Conservation (phyloP, 768 basidiomycete genomes). For the Suillus subluteus region DNA sequence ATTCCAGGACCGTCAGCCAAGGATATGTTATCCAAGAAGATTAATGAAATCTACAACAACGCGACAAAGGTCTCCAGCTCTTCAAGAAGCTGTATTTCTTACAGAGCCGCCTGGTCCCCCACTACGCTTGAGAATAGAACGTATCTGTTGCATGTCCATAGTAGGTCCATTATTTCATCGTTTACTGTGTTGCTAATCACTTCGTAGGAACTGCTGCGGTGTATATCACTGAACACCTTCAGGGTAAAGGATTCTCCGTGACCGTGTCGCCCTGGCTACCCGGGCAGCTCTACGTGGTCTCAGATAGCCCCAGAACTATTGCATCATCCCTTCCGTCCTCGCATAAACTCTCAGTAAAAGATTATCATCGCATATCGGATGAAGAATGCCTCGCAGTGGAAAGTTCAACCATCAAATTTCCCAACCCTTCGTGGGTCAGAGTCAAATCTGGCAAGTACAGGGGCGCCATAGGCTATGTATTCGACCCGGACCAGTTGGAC, state of each 20-base stretch:
- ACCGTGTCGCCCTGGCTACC: background rate
- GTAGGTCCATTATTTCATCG: background rate
- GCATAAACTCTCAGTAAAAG: background rate
- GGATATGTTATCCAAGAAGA: background rate
- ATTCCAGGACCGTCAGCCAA: background rate
- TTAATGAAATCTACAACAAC: background rate
- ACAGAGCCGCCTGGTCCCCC: background rate
- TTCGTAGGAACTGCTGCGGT: background rate
- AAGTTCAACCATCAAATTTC: background rate
- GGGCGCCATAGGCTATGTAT: background rate
- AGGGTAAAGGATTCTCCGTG: background rate
- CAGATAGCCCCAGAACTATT: background rate
- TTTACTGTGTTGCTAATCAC: background rate
- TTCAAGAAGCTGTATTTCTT: background rate
- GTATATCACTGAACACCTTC: background rate
- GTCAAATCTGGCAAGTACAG: background rate
- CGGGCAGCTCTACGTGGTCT: background rate
- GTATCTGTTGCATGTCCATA: background rate
- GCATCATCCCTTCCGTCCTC: background rate
- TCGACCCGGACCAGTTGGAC: background rate
- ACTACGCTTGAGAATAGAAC: background rate
- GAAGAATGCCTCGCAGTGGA: background rate
- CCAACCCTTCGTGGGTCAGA: background rate
- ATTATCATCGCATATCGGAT: background rate
- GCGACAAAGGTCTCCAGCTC: background rate